Percentiles rank a stretch among this genome's conserved stretches.
These are phyloP conservation scores for Kwoniella newhampshirensis DNA, from an alignment of 768 basidiomycete genomes.

Conservation along the genomic window DNA sequence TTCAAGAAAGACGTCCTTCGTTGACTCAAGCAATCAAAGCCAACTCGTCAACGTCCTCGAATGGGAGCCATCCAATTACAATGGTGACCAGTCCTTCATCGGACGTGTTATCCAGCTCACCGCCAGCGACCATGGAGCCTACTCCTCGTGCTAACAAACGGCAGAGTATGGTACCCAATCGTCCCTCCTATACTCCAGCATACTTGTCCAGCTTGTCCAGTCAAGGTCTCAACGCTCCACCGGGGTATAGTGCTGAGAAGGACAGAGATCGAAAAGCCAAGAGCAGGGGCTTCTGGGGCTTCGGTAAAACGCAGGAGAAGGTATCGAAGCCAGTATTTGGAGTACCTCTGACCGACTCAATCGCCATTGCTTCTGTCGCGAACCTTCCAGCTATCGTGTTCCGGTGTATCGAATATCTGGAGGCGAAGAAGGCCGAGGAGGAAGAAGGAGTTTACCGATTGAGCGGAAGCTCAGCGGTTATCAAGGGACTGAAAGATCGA, in stretches of 20 bases:
- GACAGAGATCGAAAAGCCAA: constrained; percentile 82
- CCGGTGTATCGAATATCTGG: constrained; percentile 90
- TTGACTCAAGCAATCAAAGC: constrained; percentile 1
- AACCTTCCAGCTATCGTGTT: constrained; percentile 92
- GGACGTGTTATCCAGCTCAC: constrained; percentile 58
- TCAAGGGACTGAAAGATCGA: constrained; percentile 86
- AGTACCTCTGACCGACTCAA: constrained; percentile 78
- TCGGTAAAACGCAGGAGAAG: constrained; percentile 61
- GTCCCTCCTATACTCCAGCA: constrained; percentile 33
- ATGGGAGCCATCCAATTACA: constrained; percentile 58
- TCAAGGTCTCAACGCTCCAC: constrained; percentile 33
- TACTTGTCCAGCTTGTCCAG: constrained; percentile 39
- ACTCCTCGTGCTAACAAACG: constrained; percentile 34
- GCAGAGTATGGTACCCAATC: constrained; percentile 44
- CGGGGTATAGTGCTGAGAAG: constrained; percentile 17
- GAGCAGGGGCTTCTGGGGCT: constrained; percentile 88
- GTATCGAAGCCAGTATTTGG: constrained; percentile 69
- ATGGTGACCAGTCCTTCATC: constrained; percentile 66
- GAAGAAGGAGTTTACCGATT: constrained; percentile 98
- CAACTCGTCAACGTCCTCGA: constrained; percentile 8
- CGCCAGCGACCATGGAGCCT: constrained; percentile 18
- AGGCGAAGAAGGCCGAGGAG: constrained; percentile 87
- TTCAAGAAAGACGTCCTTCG: neutral
- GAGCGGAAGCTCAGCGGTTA: constrained; percentile 90
- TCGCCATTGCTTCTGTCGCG: constrained; percentile 84